These are phyloP conservation scores for Flaveria ramosissima DNA, from an alignment of 129 eudicot genomes.

Conservation along the genomic window DNA sequence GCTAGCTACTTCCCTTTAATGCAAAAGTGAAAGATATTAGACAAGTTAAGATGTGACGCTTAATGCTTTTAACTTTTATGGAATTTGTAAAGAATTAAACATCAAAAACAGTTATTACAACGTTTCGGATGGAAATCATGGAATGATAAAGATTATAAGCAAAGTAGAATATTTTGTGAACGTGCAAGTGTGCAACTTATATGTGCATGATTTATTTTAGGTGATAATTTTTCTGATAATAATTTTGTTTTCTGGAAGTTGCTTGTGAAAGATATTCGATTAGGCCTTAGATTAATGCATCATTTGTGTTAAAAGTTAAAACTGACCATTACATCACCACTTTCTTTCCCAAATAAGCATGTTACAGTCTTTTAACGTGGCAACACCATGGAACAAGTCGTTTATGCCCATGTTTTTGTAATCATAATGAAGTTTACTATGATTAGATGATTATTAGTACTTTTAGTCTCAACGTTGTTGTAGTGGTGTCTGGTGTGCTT, in stretches of 20 bases:
- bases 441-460: not conserved
- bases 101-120: not conserved
- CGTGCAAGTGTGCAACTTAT: not conserved
- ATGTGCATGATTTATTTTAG: not conserved
- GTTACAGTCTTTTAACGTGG: not conserved
- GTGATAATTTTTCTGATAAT: no score
- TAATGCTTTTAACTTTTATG: not conserved
- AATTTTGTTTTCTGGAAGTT: not conserved
- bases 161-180: not conserved
- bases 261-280: not conserved
- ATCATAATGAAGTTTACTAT: not conserved
- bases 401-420: not conserved
- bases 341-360: not conserved
- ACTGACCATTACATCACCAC: not conserved
- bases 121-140: not conserved
- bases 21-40: not conserved
- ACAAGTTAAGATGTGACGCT: not conserved
- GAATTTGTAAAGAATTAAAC: not conserved
- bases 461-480: conserved; percentile 9
- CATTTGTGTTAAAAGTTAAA: conserved; percentile 1
- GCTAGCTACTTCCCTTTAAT: no score
- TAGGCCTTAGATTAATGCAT: conserved; percentile 1
- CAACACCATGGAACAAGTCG: not conserved
- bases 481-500: not conserved
- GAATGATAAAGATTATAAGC: not conserved